Conservation (phyloP, 1,284 basidiomycete genomes). For the Moesziomyces aphidis region DNA sequence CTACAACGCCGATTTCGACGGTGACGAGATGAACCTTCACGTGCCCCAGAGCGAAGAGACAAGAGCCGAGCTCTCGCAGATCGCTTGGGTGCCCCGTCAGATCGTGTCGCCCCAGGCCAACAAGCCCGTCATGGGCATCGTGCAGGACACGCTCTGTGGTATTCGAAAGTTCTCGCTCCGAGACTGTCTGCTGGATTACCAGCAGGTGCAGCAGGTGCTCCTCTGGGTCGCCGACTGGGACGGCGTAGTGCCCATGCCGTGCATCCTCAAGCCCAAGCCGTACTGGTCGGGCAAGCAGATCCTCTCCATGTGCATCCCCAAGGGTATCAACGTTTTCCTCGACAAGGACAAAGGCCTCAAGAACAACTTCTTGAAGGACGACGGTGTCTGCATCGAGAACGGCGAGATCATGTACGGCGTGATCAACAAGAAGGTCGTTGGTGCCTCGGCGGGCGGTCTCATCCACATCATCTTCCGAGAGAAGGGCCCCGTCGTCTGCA, state of each 20-base stretch:
- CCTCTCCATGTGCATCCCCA: slow-evolving; percentile 89
- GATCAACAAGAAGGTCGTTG: slow-evolving; percentile 98
- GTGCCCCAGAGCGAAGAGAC: slow-evolving; percentile 99
- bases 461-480: slow-evolving; percentile 98
- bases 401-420: slow-evolving; percentile 95
- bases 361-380: slow-evolving; percentile 73
- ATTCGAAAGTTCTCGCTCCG: slow-evolving; percentile 96
- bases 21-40: slow-evolving; percentile 98
- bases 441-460: slow-evolving; percentile 87
- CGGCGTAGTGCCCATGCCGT: slow-evolving; percentile 88
- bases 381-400: slow-evolving; percentile 96
- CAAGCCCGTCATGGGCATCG: slow-evolving; percentile 99
- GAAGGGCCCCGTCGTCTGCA: slow-evolving; percentile 92
- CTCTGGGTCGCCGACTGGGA: slow-evolving; percentile 99
- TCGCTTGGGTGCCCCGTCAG: slow-evolving; percentile 99
- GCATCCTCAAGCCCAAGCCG: slow-evolving; percentile 95
- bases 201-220: slow-evolving; percentile 87
- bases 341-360: slow-evolving; percentile 59
- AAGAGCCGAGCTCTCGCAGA: slow-evolving; percentile 95
- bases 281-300: slow-evolving; percentile 99
- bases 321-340: slow-evolving; percentile 88
- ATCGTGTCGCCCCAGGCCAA: slow-evolving; percentile 99
- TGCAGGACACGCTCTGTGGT: slow-evolving; percentile 98
- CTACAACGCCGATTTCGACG: slow-evolving; percentile 80
- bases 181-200: slow-evolving; percentile 72